Percentiles rank a stretch among this genome's conserved stretches.
Conservation (phyloP, 2,329 filamentous ascomycete genomes). For the Myriosclerotinia duriaeana region DNA sequence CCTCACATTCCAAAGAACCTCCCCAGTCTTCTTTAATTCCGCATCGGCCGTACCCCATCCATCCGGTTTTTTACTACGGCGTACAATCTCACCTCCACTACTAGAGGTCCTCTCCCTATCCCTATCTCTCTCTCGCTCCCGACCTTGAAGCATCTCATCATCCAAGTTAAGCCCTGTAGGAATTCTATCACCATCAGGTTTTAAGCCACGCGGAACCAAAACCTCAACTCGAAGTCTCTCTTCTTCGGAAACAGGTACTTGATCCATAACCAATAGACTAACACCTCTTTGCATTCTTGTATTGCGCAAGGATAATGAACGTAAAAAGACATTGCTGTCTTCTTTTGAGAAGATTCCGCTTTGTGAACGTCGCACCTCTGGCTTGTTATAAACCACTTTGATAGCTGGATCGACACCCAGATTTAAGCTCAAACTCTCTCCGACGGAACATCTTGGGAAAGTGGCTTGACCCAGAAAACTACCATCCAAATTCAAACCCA, state of each 20-base stretch:
- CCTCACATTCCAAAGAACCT: conserved; percentile 58
- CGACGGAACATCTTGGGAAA: conserved; percentile 56
- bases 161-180: conserved; percentile 39
- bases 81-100: conserved; percentile 5
- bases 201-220: conserved; percentile 50
- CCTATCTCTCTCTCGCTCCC: conserved; percentile 31
- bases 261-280: conserved; percentile 55
- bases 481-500: conserved; percentile 62
- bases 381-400: conserved; percentile 55
- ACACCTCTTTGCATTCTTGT: conserved; percentile 47
- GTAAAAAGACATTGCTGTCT: conserved; percentile 51
- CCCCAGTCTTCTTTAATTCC: conserved; percentile 55
- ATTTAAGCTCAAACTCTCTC: conserved; percentile 53
- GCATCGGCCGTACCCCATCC: conserved; percentile 57
- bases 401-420: conserved; percentile 62
- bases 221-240: conserved; percentile 56
- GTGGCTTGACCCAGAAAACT: conserved; percentile 58
- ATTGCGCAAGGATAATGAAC: conserved; percentile 52
- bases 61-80: conserved; percentile 36
- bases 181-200: conserved; percentile 43
- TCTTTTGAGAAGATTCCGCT: conserved; percentile 56
- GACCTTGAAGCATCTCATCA: conserved; percentile 26
- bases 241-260: conserved; percentile 62
- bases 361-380: conserved; percentile 52
- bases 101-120: conserved; percentile 28